Evolutionary conservation across 2,329 filamentous ascomycete species (phyloP), one percentile per base, ranked within the genome.

Genomic region (Cercospora sp.): DNA sequence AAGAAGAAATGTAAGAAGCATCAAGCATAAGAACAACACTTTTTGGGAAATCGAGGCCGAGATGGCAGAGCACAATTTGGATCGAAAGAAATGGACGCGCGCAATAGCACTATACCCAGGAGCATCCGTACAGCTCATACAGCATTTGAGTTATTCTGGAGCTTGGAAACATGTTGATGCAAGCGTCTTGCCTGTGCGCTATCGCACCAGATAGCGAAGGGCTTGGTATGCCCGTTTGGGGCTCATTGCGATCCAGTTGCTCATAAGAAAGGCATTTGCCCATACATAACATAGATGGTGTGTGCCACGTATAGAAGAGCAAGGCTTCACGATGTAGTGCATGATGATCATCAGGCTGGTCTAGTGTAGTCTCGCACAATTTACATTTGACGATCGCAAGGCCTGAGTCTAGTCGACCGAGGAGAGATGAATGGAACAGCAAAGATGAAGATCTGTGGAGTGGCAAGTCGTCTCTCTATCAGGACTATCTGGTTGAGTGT

Each of bases 1-100:
- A 81, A 72, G 69, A 77, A 64, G 72, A 75, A 30, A 78, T 82
- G 76, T 82, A 36, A 36, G 69, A 75, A 55, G 18, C 3, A 55
- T 12, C 9, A 28, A 63, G n/a, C 1, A 39, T 12, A 58, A 26
- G 28, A 31, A 57, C 13, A 12, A 13, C 10, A 26, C 20, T 39
- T 36, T 33, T 39, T 39, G 36, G 36, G 2, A 8, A 7, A 39
- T 5, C 36, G 36, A 2, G 5, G 36, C 13, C 36, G 3, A 39
- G 16, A 39, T 7, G 36, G 36, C 36, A 39, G 36, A 26, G 10
- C 45, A 51, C 18, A 51, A 23, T 13, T 51, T 51, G 45, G 45
- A 51, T 51, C 20, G 45, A 16, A 42, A 51, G 45, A 51, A 51
- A 51, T 51, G 45, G 45, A 51, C 20, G 20, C 45, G 20, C 45